Evolutionary conservation across 768 basidiomycete genomes (phyloP), one percentile per base, ranked within the genome.

Genomic region (Lyophyllum semitale): DNA sequence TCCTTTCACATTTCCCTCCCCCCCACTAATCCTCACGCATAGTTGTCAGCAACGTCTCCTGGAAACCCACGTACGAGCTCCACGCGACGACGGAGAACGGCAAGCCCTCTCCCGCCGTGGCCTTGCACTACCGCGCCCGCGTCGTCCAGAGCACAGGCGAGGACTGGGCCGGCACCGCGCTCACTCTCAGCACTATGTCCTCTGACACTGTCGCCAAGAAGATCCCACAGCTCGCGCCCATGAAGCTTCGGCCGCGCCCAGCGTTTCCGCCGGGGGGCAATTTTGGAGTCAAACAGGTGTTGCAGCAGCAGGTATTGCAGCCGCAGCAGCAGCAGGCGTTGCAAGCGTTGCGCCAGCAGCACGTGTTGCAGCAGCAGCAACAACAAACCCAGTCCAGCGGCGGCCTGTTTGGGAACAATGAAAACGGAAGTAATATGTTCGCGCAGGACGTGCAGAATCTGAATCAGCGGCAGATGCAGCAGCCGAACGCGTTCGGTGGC

Each of bases 131-230:
- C n/a, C n/a, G 80, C 23, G 83, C 84, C 0, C 70, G 74, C 26
- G 72, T 87, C 47, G 68, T 64, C 0, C 84, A 88, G 59, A 66
- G 65, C 59, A 84, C 85, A 0, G 85, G 85, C 12, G 85, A 88
- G 60, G 80, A 84, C 56, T 88, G 85, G 85, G 73, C 61, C 22
- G 69, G 77, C 54, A 73, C 80, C 1, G 56, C 72, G 1, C 71
- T 87, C 29, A 81, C 76, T 6, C 71, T 87, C 26, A 84, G 80
- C 66, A 84, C 84, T 1, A 76, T 76, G 20, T 67, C 71, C 3
- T 73, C 70, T 2, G 74, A 75, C 32, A 68, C 65, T 2, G 49
- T 68, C 2, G 65, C 55, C 43, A 71, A 68, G 56, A 66, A 55
- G 46, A 78, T 77, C 29, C 79, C 71, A 32, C 43, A 63, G 32